Base-by-base conservation (phyloP, 345 rosid species). In the Eucalyptus camaldulensis region DNA sequence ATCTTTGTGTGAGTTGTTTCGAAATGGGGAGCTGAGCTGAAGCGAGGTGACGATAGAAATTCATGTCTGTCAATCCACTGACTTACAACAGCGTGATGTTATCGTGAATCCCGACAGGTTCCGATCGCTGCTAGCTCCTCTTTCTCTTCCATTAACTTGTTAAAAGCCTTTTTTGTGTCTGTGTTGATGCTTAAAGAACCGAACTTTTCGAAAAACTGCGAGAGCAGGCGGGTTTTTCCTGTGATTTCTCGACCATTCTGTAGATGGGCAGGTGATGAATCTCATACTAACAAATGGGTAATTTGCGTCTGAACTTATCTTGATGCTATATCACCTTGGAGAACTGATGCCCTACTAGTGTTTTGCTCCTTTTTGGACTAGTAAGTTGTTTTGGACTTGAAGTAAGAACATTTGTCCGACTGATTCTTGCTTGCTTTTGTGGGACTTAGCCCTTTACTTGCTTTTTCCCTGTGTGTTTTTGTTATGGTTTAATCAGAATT, bases 251-350 rank as follows among this genome's bases (percentile, higher is more conserved):
- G 21, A 50, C 12, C 31, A 7, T 58, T 83, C 65, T 50, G 54
- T 67, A n/a, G 37, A 27, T 83, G 89, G 92, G 92, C 91, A 90
- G 40, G 45, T 91, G 93, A 93, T 90, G 93, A 93, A 76, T 83
- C 25, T 37, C 60, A 87, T 22, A 80, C 1, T n/a, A 54, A 21
- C 17, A 72, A 88, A 91, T 93, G 92, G 93, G 93, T 93, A 92
- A 92, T 93, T 92, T 93, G 93, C 92, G 58, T 92, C 91, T 92
- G 93, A 93, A 88, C 21, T 88, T 72, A 60, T 58, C 83, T 87
- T 92, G 92, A 91, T 90, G 92, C 69, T 90, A 86, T 33, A 76
- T 87, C 88, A 89, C 92, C 89, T 91, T 90, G 87, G 43, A 87
- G 85, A 89, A 2, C 90, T 91, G 92, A 91, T 93, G 91, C 93